phyloP scores from a whole-genome alignment of 352 stramenopile genomes.

The Blastocystis sp. region DNA sequence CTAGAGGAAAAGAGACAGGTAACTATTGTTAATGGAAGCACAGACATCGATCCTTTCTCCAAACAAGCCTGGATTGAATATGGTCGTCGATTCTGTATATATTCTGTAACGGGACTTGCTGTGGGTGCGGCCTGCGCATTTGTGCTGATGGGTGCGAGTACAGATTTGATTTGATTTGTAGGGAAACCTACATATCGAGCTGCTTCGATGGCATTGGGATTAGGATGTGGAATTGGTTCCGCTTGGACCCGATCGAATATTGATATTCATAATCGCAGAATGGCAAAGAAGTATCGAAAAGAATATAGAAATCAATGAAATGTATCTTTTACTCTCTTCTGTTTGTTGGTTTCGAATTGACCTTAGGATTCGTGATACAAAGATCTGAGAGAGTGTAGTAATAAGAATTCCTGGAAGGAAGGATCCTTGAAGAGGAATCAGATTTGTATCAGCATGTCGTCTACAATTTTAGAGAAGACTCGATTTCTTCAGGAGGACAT shows the following conservation, averaged over 20 bases:
- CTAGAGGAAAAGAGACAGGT: not conserved
- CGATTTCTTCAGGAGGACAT: constrained; percentile 75
- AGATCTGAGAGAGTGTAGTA: too few species aligned
- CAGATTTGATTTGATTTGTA: not conserved
- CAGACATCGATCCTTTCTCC: constrained; percentile 8
- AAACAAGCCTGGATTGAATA: constrained; percentile 47
- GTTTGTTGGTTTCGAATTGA: not conserved
- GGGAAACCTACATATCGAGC: constrained; percentile 18
- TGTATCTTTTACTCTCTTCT: not conserved
- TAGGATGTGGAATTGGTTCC: constrained; percentile 36
- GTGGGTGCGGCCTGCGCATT: constrained; percentile 22
- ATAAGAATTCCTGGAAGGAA: too few species aligned
- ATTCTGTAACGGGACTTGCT: constrained; percentile 15
- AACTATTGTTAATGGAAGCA: not conserved
- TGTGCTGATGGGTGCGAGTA: not conserved
- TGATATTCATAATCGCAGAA: constrained; percentile 33
- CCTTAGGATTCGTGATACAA: constrained; percentile 6
- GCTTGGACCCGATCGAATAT: constrained; percentile 7
- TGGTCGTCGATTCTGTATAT: constrained; percentile 24
- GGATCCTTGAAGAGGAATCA: not conserved
- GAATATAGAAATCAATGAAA: not conserved
- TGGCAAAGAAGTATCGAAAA: constrained; percentile 20
- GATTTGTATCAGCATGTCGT: constrained; percentile 71
- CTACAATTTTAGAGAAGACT: constrained; percentile 76
- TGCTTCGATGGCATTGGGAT: constrained; percentile 12